Base-by-base conservation (phyloP, 306 rosid species). In the Cicer yamashitae region DNA sequence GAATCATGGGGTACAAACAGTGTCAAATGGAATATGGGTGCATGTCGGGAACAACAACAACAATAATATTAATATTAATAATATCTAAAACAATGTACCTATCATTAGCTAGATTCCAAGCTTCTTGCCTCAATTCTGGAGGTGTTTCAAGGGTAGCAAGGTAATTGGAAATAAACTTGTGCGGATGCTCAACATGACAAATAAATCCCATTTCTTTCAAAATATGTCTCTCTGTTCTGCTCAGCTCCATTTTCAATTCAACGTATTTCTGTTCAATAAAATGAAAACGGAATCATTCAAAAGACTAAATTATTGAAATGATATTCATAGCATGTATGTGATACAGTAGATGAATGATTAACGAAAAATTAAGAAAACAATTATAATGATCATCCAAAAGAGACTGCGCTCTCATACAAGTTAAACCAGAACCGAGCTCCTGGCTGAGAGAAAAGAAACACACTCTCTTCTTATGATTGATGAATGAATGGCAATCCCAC, bases 171-270 rank as follows among this genome's bases (percentile, higher is more conserved):
- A 92, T 96, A 66, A 96, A 96, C 73, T 96, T 96, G 79, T 96
- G 99, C 67, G 98, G 99, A 88, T 92, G 98, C 67, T 96, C 98
- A 76, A 96, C 99, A 79, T 96, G 99, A 79, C 97, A 96, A 79
- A 96, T 92, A 75, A 96, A 96, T 67, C 93, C 99, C 99, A 96
- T 96, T 87, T 96, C 98, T 84, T 96, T 96, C 93, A 96, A 81
- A 81, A 92, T 92, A 85, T 96, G 98, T 69, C 97, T 90, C 78
- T 96, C 99, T 65, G 99, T 89, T 84, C 92, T 90, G 77, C 96
- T 96, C 87, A 96, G 80, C 80, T 96, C 97, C 79, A 79, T 87
- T 81, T 96, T 96, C 79, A 92, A 75, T 54, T 90, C 97, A 2
- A 87, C 79, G 75, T 96, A 96, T 84, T 96, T 89, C 97, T 96